A percentile compares a stretch with the other conserved stretches of the same genome.
Evolutionary conservation across 179 eudicot species (phyloP).

Genomic region (Gypsophila paniculata): DNA sequence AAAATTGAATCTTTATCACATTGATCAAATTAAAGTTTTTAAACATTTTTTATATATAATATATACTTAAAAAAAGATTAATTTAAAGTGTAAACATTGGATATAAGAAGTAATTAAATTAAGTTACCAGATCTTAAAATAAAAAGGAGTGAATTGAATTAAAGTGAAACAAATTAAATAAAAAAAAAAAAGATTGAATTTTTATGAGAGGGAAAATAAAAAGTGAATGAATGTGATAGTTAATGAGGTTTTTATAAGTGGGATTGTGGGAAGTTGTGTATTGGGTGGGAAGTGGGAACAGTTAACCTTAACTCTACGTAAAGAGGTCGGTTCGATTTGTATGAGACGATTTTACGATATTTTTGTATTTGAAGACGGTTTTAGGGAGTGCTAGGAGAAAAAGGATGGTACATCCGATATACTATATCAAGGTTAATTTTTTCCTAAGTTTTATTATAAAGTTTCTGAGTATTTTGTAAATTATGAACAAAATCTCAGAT

Average conservation of each 20-base stretch:
- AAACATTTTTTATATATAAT: neutral
- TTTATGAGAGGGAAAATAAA: neutral
- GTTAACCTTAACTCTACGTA: neutral
- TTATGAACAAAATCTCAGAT: too few species aligned
- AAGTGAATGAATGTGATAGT: too few species aligned
- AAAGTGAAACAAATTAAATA: neutral
- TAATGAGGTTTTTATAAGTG: too few species aligned
- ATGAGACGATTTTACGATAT: too few species aligned
- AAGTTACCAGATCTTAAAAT: conserved; percentile 29
- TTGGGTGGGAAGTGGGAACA: neutral
- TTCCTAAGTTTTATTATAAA: too few species aligned
- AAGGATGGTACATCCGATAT: too few species aligned
- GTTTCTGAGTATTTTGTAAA: too few species aligned
- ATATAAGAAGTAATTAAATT: neutral
- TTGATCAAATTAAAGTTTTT: neutral
- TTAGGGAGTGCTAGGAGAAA: too few species aligned
- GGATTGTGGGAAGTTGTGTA: too few species aligned
- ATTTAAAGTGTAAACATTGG: neutral
- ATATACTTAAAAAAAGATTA: too few species aligned
- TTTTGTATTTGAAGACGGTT: too few species aligned
- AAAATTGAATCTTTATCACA: neutral
- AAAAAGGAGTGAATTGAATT: neutral
- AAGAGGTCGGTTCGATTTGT: neutral
- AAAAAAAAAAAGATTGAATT: neutral
- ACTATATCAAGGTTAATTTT: too few species aligned